Evolutionary conservation across 2,329 filamentous ascomycete genomes (phyloP), one percentile per base, ranked within the genome.

Genomic region (Bipolaris victoriae): DNA sequence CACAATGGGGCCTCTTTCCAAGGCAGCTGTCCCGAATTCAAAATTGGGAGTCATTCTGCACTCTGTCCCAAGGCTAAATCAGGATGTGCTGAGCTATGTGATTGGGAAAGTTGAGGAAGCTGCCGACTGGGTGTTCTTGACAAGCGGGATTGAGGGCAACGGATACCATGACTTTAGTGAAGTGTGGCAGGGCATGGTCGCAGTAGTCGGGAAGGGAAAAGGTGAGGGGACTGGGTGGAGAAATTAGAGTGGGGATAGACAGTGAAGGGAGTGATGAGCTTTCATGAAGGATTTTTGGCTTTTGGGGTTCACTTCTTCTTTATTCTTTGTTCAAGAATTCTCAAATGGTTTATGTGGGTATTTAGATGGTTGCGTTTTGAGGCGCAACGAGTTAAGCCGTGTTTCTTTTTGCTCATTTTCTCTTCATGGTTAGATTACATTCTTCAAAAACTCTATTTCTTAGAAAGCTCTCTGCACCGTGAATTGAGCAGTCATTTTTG

Each of bases 61-160:
- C 47, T 63, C 62, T 1, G 26, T 73, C 18, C 71, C 71, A 5
- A 61, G 68, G 43, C 16, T 72, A 10, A 68, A 55, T 20, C 65
- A 60, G 35, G 60, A 55, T 10, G 62, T 69, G 22, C 36, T 72
- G 36, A 66, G 67, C 18, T 72, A 64, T n/a, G 60, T 73, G 7
- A 61, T 74, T 7, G 61, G 71, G n/a, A 65, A 71, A 49, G 61
- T 73, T 0, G 62, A 70, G 36, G 65, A 71, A 7, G 64, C 67
- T n/a, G 69, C 67, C 0, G 69, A 70, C 51, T 72, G 71, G 70
- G 7, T 72, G 11, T 74, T 70, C 45, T 43, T 72, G 46, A 74
- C 68, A 1, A 63, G 68, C 47, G 56, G 70, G 4, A 63, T 64
- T 16, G 66, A 69, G 10, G 35, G 33, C 22, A 63, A 71, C 49